Base-by-base conservation (phyloP, 169 alveolate species). In the Plasmodium sp. region DNA sequence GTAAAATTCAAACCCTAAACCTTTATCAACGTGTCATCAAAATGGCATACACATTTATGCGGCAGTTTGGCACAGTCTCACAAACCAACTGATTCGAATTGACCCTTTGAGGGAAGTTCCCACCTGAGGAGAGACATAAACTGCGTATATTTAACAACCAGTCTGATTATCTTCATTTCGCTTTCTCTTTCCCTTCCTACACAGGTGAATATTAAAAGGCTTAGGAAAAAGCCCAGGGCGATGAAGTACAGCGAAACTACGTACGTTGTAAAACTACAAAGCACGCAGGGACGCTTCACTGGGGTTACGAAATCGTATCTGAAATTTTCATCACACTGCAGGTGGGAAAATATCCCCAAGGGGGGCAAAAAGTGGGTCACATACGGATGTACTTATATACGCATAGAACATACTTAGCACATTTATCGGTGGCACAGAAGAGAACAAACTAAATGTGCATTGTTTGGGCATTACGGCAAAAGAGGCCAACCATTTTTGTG, bases 111-210 rank as follows among this genome's bases (percentile, higher is more conserved):
- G 31, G n/a, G 7, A 74, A 43, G 75, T 41, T 71, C 43, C 10
- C 39, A 88, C 94, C 94, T 88, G 16, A 88, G 90, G 36, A 88
- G 86, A 33, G 94, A 77, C 54, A 88, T 80, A 62, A 27, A 88
- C 16, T 79, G 88, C 27, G 51, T 88, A 62, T 88, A 88, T 56
- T 79, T 88, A 71, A 77, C 71, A 88, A 58, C 80, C 2, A 80
- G 22, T 12, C 51, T 56, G 79, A 88, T 88, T 88, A 77, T 51
- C 22, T 18, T 88, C 31, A n/a, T 77, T n/a, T 79, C 83, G 58
- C 48, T 62, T 39, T 27, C 33, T 18, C 34, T 62, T 39, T 22
- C 16, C n/a, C 31, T 86, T 41, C 79, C 72, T 39, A 79, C 6
- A 79, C 88, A 88, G 51, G 45, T 36, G 51, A 43, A 77, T 88